phyloP scores from a whole-genome alignment of 495 filamentous ascomycete species.

The Tuber umbilicatum region DNA sequence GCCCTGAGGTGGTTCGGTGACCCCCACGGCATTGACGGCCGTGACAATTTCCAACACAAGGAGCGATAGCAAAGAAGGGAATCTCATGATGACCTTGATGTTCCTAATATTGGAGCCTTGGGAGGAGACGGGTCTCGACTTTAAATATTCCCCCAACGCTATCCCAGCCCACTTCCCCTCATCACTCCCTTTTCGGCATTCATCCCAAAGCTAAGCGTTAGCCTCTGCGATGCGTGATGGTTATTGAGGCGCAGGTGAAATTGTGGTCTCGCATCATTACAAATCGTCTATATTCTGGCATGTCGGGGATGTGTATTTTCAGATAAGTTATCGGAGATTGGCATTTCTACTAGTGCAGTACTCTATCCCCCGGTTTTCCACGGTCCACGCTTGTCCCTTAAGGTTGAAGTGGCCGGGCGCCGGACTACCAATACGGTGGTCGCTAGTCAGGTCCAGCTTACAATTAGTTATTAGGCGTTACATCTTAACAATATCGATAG shows the following conservation, averaged over 20 bases:
- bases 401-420: not conserved
- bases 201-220: not conserved
- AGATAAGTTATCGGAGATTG: not conserved
- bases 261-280: not conserved
- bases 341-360: not conserved
- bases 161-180: not conserved
- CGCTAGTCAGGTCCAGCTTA: not conserved
- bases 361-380: no score
- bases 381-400: not conserved
- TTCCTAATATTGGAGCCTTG: not conserved
- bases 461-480: not conserved
- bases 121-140: not conserved
- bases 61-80: conserved; percentile 23
- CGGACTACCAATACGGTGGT: not conserved
- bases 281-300: not conserved
- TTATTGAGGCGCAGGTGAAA: not conserved
- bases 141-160: not conserved
- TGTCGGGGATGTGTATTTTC: no score
- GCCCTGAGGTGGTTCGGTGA: conserved; percentile 27
- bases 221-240: not conserved
- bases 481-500: not conserved
- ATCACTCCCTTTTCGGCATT: not conserved
- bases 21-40: conserved; percentile 7
- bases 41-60: conserved; percentile 11
- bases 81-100: conserved; percentile 12